These are phyloP conservation scores for Cyclotella cryptica DNA, from an alignment of 108 stramenopile species.

Conservation along the genomic window DNA sequence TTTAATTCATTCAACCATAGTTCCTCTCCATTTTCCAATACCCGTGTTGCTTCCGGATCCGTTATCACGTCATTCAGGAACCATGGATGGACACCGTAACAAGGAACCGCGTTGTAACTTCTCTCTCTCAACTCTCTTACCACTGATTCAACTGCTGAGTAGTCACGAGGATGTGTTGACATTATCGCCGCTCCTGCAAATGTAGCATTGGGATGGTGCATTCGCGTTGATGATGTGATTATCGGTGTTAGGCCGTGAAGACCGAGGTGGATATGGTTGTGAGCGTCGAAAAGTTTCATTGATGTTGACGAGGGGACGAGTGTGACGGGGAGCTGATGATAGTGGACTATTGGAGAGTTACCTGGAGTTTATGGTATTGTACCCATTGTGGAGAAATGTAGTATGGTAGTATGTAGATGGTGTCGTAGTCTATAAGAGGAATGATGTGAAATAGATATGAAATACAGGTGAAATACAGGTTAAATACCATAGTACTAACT, in stretches of 20 bases:
- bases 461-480: too few species aligned
- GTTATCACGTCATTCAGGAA: constrained; percentile 70
- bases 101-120: constrained; percentile 57
- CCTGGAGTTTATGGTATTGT: too few species aligned
- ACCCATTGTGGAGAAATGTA: too few species aligned
- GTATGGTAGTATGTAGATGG: too few species aligned
- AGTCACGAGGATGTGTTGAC: constrained; percentile 90
- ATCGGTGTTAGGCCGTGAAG: constrained; percentile 44
- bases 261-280: constrained; percentile 87
- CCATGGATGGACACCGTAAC: constrained; percentile 91
- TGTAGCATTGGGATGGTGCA: constrained; percentile 7
- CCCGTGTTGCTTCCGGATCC: constrained; percentile 26
- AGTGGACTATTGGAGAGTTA: too few species aligned
- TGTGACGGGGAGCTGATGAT: too few species aligned
- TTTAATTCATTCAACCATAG: constrained; percentile 63
- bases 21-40: constrained; percentile 24
- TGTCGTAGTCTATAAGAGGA: too few species aligned
- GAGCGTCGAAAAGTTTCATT: constrained; percentile 77
- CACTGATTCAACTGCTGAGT: constrained; percentile 44
- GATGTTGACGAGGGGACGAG: too few species aligned
- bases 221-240: constrained; percentile 12
- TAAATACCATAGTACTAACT: too few species aligned
- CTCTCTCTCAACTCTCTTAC: constrained; percentile 1
- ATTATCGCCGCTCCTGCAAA: constrained; percentile 83
- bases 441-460: too few species aligned